A percentile compares a stretch with the other conserved stretches of the same genome.
These are phyloP conservation scores for Arthrobotrys conoides DNA, from an alignment of 2,329 filamentous ascomycete genomes.

Conservation along the genomic window DNA sequence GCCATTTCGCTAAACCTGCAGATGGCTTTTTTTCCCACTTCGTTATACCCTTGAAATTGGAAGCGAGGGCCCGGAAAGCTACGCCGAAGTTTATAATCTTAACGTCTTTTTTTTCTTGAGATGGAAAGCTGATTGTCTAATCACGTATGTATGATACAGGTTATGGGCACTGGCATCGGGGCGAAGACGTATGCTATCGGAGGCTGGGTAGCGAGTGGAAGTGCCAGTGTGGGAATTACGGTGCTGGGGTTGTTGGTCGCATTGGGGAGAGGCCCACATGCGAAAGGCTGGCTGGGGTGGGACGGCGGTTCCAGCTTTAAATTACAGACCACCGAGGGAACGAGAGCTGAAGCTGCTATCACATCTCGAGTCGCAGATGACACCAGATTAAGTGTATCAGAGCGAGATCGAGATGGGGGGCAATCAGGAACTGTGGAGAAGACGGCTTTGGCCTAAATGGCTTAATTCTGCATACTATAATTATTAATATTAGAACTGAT, in stretches of 20 bases:
- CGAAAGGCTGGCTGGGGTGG: constrained; percentile 75
- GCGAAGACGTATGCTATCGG: constrained; percentile 72
- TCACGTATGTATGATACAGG: constrained; percentile 37
- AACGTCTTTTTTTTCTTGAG: constrained; percentile 2
- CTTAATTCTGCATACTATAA: background rate
- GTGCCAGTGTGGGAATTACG: constrained; percentile 73
- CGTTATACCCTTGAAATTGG: constrained; percentile 24
- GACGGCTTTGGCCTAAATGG: constrained; percentile 17
- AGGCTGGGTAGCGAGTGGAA: constrained; percentile 74
- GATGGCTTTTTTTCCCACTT: constrained; percentile 43
- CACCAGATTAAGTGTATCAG: constrained; percentile 29
- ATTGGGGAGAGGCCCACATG: constrained; percentile 72
- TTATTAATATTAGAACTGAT: constrained; percentile 7
- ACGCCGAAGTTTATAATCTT: constrained; percentile 17
- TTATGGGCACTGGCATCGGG: constrained; percentile 68
- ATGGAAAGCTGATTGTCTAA: too few relatives aligned
- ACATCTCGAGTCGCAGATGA: constrained; percentile 42
- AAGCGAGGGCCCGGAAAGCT: constrained; percentile 31
- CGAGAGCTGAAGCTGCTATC: constrained; percentile 34
- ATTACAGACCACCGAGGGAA: constrained; percentile 37
- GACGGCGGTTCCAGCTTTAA: constrained; percentile 70
- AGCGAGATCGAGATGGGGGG: constrained; percentile 44
- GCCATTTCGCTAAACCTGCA: constrained; percentile 45
- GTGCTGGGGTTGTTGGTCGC: constrained; percentile 70
- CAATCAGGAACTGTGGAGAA: constrained; percentile 23